Base-by-base conservation (phyloP, 1,139 yeast genomes). In the Arxiozyma heterogenica region DNA sequence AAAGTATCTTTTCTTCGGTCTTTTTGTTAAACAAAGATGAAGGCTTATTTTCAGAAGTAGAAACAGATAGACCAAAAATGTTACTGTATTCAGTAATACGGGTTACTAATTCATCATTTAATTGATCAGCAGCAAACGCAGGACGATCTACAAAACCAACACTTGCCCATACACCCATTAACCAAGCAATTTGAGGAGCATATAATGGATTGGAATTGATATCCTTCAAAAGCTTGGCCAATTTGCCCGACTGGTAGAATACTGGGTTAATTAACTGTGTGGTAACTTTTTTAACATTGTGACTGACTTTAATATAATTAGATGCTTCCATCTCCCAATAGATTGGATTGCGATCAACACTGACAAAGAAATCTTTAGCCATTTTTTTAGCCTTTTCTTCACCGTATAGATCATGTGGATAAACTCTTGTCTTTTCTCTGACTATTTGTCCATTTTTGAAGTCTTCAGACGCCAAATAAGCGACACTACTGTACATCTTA, bases 271-370 rank as follows among this genome's bases (percentile, higher is more conserved):
- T 64, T n/a, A 67, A 53, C 62, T 72, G 76, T 44, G 59, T 56
- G 27, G 77, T 63, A 34, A 64, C 58, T 41, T 56, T 53, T 46
- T 65, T 66, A 47, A 69, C 72, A 47, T 57, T 11, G 5, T 48
- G 43, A 23, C 58, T 61, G 39, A 73, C 50, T 18, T 53, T 46
- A 11, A 54, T 55, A 53, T 64, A 63, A 56, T 72, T 70, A 47
- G 64, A 62, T 42, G 74, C 75, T 61, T 72, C 74, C 48, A 72
- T 55, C 42, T 65, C 64, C 77, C 77, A 74, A 22, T 67, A 64
- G 54, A 73, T 58, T 43, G 58, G 54, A 25, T 54, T 51, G 17
- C 52, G 52, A 45, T 56, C 52, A 50, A 68, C 52, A 2, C 55
- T 41, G 38, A 54, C 57, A 22, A 59, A 61, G 54, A 66, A 68